phyloP scores from a whole-genome alignment of 2,329 filamentous ascomycete species.

The Zelopaecilomyces penicillatus region DNA sequence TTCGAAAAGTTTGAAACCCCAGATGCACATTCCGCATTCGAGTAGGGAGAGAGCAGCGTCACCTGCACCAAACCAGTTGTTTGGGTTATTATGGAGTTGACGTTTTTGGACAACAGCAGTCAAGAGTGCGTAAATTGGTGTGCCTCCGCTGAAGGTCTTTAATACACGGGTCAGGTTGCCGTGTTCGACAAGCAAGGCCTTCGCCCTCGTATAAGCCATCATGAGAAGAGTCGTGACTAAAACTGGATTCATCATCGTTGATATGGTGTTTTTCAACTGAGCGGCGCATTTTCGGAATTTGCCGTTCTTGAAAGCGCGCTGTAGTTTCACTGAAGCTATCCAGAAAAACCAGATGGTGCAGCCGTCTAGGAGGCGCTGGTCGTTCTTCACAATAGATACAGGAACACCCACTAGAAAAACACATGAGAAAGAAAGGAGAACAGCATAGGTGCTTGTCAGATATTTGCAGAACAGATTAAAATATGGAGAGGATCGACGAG shows the following conservation, averaged over 20 bases:
- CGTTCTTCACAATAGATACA: conserved; percentile 22
- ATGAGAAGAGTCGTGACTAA: conserved; percentile 37
- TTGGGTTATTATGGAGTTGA: conserved; percentile 10
- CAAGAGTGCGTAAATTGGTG: conserved; percentile 28
- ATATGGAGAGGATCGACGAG: too few relatives aligned
- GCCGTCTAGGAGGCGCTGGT: conserved; percentile 36
- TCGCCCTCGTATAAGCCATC: conserved; percentile 34
- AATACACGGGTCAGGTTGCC: conserved; percentile 23
- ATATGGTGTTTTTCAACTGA: conserved; percentile 22
- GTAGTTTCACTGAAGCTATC: conserved; percentile 32
- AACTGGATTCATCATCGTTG: conserved; percentile 39
- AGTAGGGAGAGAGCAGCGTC: conserved; percentile 41
- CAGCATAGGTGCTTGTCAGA: conserved; percentile 12
- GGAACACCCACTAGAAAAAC: conserved; percentile 34
- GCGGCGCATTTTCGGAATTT: neutral
- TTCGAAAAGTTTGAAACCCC: conserved; percentile 47
- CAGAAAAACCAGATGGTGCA: conserved; percentile 42
- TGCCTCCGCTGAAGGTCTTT: conserved; percentile 24
- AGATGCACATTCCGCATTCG: conserved; percentile 42
- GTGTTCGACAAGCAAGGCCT: conserved; percentile 22
- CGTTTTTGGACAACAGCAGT: conserved; percentile 11
- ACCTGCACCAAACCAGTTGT: conserved; percentile 35
- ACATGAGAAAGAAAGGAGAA: conserved; percentile 23
- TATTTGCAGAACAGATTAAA: conserved; percentile 4
- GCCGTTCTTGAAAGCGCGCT: conserved; percentile 25